phyloP scores from a whole-genome alignment of 495 filamentous ascomycete genomes.

The Trichocladium uniseriatum region DNA sequence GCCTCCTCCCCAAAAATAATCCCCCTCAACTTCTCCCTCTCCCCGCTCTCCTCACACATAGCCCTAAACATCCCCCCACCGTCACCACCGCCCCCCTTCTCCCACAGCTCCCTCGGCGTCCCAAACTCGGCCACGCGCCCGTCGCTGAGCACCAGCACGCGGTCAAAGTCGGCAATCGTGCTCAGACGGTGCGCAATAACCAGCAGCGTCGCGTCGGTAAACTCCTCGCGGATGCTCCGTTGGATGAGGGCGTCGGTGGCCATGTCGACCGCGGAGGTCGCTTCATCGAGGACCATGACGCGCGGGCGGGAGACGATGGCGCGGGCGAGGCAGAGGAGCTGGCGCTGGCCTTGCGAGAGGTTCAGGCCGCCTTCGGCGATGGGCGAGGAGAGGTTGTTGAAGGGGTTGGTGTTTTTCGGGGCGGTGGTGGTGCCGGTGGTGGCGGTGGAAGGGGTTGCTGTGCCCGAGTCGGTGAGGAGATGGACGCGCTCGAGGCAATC shows the following conservation, averaged over 20 bases:
- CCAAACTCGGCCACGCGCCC: slow-evolving; percentile 69
- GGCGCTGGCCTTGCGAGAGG: slow-evolving; percentile 78
- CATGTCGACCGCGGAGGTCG: slow-evolving; percentile 83
- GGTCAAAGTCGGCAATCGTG: slow-evolving; percentile 80
- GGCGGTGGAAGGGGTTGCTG: slow-evolving; percentile 9
- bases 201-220: slow-evolving; percentile 64
- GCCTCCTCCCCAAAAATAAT: slow-evolving; percentile 40
- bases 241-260: slow-evolving; percentile 76
- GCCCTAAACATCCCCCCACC: slow-evolving; percentile 52
- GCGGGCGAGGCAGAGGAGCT: slow-evolving; percentile 80
- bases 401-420: slow-evolving; percentile 52
- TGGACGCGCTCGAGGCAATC: slow-evolving; percentile 72
- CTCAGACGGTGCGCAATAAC: slow-evolving; percentile 83
- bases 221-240: slow-evolving; percentile 70
- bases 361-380: slow-evolving; percentile 72
- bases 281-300: slow-evolving; percentile 86
- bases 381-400: slow-evolving; percentile 48
- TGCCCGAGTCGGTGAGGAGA: slow-evolving; percentile 39
- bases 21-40: slow-evolving; percentile 50
- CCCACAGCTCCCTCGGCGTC: slow-evolving; percentile 57
- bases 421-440: slow-evolving; percentile 18
- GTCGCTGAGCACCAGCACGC: slow-evolving; percentile 71
- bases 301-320: slow-evolving; percentile 73
- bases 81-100: slow-evolving; percentile 27
- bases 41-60: slow-evolving; percentile 69